Evolutionary conservation across 176 grass and related monocot species (phyloP).

Genomic region (Musa itinerans): DNA sequence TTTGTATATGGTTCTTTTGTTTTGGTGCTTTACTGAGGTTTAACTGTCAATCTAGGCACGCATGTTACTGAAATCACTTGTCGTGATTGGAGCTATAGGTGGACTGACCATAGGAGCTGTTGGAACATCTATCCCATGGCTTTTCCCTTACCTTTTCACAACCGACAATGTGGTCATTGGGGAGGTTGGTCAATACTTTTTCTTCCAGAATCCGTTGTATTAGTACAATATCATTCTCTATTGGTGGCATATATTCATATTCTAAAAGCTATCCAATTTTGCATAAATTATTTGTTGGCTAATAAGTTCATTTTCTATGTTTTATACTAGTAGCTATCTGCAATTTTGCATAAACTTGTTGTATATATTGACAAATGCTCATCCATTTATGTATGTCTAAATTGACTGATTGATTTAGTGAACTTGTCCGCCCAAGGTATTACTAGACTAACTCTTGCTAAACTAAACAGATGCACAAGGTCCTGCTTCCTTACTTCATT

Average conservation of each 20-base stretch:
- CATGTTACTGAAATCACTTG: slow-evolving; percentile 85
- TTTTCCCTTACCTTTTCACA: slow-evolving; percentile 73
- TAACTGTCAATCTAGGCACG: slow-evolving; percentile 50
- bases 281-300: no score
- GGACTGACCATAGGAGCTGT: slow-evolving; percentile 51
- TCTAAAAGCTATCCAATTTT: neutral
- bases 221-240: neutral
- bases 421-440: neutral
- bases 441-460: slow-evolving; percentile 15
- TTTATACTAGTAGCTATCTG: no score
- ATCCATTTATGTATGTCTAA: no score
- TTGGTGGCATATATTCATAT: neutral
- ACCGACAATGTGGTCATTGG: slow-evolving; percentile 51
- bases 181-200: slow-evolving; percentile 37
- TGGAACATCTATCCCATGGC: slow-evolving; percentile 67
- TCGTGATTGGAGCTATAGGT: slow-evolving; percentile 58
- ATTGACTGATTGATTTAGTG: no score
- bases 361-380: no score
- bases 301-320: no score
- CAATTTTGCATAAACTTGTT: no score
- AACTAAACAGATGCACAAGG: slow-evolving; percentile 67
- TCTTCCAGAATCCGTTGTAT: neutral
- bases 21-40: slow-evolving; percentile 12
- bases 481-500: slow-evolving; percentile 77
- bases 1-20: neutral